These are phyloP conservation scores for Neolentinus lepideus DNA, from an alignment of 1,284 basidiomycete genomes.

Conservation along the genomic window DNA sequence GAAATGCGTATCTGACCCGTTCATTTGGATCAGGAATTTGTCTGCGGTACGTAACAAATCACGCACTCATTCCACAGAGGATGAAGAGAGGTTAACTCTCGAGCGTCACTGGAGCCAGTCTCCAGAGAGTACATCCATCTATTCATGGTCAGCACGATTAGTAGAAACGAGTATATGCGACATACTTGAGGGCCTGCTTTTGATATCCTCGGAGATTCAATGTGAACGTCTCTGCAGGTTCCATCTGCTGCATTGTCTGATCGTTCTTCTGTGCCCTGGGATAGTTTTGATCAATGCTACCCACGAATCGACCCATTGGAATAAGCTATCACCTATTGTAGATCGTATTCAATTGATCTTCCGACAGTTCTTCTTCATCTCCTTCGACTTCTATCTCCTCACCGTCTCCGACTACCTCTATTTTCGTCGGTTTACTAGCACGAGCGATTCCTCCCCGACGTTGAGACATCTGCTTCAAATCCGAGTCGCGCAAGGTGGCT, in stretches of 20 bases:
- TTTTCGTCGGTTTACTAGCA: slow-evolving; percentile 16
- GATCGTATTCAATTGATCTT: slow-evolving; percentile 74
- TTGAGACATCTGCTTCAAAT: slow-evolving; percentile 15
- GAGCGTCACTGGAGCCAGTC: slow-evolving; percentile 59
- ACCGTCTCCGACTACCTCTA: slow-evolving; percentile 57
- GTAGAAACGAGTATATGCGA: slow-evolving; percentile 2
- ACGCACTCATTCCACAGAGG: slow-evolving; percentile 92
- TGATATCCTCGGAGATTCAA: slow-evolving; percentile 85
- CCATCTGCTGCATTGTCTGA: slow-evolving; percentile 70
- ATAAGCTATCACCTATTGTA: slow-evolving; percentile 63
- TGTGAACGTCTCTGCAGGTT: slow-evolving; percentile 76
- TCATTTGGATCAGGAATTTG: not conserved
- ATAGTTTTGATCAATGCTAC: slow-evolving; percentile 2
- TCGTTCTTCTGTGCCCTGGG: slow-evolving; percentile 84
- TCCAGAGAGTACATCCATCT: slow-evolving; percentile 95
- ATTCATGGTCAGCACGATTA: slow-evolving; percentile 5
- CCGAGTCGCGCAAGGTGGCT: slow-evolving; percentile 30
- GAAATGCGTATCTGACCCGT: slow-evolving; percentile 56
- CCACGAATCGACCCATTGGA: no score
- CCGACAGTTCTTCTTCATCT: slow-evolving; percentile 71
- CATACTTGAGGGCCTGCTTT: slow-evolving; percentile 82
- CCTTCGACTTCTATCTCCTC: slow-evolving; percentile 65
- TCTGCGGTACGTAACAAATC: not conserved
- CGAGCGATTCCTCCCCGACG: slow-evolving; percentile 1
- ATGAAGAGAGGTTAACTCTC: slow-evolving; percentile 76